These are phyloP conservation scores for Magnusiomyces ingens DNA, from an alignment of 1,139 yeast species.

Conservation along the genomic window DNA sequence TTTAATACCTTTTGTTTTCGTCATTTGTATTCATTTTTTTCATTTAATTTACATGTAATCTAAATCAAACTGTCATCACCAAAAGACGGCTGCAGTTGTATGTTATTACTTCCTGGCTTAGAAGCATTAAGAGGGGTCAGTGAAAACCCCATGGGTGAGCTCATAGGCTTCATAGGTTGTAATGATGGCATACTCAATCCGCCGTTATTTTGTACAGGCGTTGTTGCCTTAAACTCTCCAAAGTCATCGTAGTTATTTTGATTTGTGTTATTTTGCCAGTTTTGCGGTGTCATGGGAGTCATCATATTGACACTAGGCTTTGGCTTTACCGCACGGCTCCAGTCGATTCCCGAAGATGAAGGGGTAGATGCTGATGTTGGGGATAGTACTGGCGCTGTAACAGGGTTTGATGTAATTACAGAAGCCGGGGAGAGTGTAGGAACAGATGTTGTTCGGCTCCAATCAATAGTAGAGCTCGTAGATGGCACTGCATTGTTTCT, in stretches of 20 bases:
- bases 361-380: neutral
- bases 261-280: neutral
- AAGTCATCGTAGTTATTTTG: neutral
- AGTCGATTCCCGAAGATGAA: slow-evolving; percentile 10
- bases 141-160: neutral
- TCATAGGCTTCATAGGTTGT: slow-evolving; percentile 9
- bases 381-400: neutral
- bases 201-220: neutral
- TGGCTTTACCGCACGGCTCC: slow-evolving; percentile 10
- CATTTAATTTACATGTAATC: neutral
- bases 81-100: neutral
- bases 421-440: neutral
- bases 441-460: slow-evolving; percentile 2
- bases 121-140: neutral
- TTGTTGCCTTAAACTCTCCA: neutral
- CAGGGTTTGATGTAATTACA: neutral
- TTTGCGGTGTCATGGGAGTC: neutral
- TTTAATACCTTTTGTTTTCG: neutral
- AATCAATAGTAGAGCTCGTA: slow-evolving; percentile 4
- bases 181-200: slow-evolving; percentile 13
- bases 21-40: neutral
- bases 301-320: slow-evolving; percentile 1
- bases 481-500: neutral
- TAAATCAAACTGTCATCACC: slow-evolving; percentile 7
- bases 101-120: neutral